phyloP scores from a whole-genome alignment of 1,139 yeast species.

The Pichia sp. region DNA sequence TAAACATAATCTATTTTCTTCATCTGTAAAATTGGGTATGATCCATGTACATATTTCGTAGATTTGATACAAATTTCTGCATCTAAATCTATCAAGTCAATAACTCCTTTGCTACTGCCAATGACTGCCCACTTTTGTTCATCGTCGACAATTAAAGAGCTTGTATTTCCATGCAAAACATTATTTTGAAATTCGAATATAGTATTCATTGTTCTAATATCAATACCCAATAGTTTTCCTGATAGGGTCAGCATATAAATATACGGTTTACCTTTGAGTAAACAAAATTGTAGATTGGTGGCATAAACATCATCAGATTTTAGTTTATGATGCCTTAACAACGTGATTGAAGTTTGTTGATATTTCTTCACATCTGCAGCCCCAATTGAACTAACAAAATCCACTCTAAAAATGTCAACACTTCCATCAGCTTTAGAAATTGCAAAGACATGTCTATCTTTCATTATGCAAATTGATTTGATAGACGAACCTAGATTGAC shows the following conservation, averaged over 20 bases:
- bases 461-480: constrained; percentile 46
- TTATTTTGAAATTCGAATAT: constrained; percentile 46
- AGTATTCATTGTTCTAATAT: constrained; percentile 52
- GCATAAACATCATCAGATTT: constrained; percentile 35
- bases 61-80: constrained; percentile 55
- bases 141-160: constrained; percentile 52
- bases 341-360: constrained; percentile 25
- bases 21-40: constrained; percentile 36
- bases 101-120: constrained; percentile 69
- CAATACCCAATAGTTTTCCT: constrained; percentile 49
- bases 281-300: constrained; percentile 37
- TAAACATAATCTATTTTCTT: constrained; percentile 39
- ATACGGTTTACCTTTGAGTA: constrained; percentile 31
- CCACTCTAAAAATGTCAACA: constrained; percentile 52
- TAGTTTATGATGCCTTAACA: constrained; percentile 40
- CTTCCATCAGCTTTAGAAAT: constrained; percentile 63
- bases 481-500: constrained; percentile 45
- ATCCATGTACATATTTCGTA: constrained; percentile 49
- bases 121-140: constrained; percentile 55
- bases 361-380: not conserved
- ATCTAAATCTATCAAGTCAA: constrained; percentile 78
- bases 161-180: constrained; percentile 57
- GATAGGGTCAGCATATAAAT: constrained; percentile 47
- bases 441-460: constrained; percentile 58
- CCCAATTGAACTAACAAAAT: constrained; percentile 32